Evolutionary conservation across 768 basidiomycete species (phyloP).

Genomic region (Hericium alpestre): DNA sequence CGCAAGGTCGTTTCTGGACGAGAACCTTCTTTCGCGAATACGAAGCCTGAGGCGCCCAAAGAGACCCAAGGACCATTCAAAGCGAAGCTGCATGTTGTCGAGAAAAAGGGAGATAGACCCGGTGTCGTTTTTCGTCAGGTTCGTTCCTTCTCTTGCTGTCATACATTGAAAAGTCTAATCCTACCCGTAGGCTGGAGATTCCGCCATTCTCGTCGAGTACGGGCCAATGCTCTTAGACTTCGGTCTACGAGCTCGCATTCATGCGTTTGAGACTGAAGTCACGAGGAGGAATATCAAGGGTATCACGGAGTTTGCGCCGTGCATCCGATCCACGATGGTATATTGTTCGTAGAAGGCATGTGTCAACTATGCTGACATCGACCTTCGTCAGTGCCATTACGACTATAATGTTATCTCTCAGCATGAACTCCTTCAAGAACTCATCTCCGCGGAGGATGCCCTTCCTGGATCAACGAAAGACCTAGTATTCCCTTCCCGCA

Average conservation of each 20-base stretch:
- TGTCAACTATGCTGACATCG: not conserved
- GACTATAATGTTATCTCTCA: conserved; percentile 35
- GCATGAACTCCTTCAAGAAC: conserved; percentile 27
- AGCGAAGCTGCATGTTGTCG: conserved; percentile 28
- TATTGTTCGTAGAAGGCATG: not conserved
- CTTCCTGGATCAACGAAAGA: conserved; percentile 31
- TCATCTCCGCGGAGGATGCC: conserved; percentile 27
- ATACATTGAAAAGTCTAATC: not conserved
- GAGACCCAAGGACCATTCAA: conserved; percentile 11
- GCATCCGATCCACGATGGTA: conserved; percentile 52
- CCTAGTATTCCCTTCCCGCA: conserved; percentile 38
- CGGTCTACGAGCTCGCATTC: conserved; percentile 43
- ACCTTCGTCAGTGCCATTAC: conserved; percentile 33
- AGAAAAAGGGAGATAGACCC: conserved; percentile 14
- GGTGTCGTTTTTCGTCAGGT: conserved; percentile 47
- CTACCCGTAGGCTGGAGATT: conserved; percentile 45
- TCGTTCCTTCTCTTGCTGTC: not conserved
- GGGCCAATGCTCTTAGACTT: conserved; percentile 46
- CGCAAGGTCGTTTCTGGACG: not conserved
- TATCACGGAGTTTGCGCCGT: conserved; percentile 34
- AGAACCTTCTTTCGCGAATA: not conserved
- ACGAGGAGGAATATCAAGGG: conserved; percentile 23
- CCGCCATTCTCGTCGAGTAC: conserved; percentile 53
- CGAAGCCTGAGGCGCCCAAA: not conserved
- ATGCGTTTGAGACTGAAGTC: conserved; percentile 39